These are phyloP conservation scores for Thalassiosira livingstoniorum DNA, from an alignment of 352 stramenopile genomes.

Conservation along the genomic window DNA sequence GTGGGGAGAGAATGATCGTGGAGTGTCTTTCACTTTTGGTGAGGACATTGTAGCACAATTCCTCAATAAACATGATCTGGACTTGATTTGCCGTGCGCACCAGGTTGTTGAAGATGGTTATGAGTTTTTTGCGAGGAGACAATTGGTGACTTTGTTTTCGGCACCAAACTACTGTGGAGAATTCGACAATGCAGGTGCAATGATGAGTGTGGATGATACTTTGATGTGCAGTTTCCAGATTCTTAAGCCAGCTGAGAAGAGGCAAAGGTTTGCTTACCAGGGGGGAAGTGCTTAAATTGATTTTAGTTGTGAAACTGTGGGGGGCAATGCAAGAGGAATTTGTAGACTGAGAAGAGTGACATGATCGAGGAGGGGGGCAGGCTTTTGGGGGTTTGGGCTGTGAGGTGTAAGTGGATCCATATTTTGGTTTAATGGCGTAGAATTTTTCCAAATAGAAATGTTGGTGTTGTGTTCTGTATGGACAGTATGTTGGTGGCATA, in stretches of 20 bases:
- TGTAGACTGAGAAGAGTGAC: too few relatives aligned
- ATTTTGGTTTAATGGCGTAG: too few relatives aligned
- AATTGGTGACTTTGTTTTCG: slow-evolving; percentile 99
- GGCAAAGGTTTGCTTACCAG: slow-evolving; percentile 86
- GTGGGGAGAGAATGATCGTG: slow-evolving; percentile 97
- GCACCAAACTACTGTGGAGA: slow-evolving; percentile 99
- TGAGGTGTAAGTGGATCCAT: too few relatives aligned
- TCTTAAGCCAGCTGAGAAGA: slow-evolving; percentile 90
- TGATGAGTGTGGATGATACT: slow-evolving; percentile 96
- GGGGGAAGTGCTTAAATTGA: slow-evolving; percentile 56
- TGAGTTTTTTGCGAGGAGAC: slow-evolving; percentile 98
- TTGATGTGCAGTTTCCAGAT: slow-evolving; percentile 96
- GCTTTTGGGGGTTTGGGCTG: too few relatives aligned
- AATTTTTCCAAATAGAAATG: too few relatives aligned
- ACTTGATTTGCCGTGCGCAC: slow-evolving; percentile 97
- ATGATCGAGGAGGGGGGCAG: too few relatives aligned
- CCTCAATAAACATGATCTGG: slow-evolving; percentile 95
- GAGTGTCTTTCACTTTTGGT: slow-evolving; percentile 98
- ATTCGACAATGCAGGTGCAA: slow-evolving; percentile 99
- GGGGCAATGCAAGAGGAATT: too few relatives aligned
- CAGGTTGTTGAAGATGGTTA: slow-evolving; percentile 99
- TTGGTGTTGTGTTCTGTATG: too few relatives aligned
- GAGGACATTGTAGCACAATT: slow-evolving; percentile 98
- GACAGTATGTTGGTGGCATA: too few relatives aligned
- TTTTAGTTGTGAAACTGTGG: neutral